Conservation (phyloP, 257 asterid genomes). For the Ilex asprella region DNA sequence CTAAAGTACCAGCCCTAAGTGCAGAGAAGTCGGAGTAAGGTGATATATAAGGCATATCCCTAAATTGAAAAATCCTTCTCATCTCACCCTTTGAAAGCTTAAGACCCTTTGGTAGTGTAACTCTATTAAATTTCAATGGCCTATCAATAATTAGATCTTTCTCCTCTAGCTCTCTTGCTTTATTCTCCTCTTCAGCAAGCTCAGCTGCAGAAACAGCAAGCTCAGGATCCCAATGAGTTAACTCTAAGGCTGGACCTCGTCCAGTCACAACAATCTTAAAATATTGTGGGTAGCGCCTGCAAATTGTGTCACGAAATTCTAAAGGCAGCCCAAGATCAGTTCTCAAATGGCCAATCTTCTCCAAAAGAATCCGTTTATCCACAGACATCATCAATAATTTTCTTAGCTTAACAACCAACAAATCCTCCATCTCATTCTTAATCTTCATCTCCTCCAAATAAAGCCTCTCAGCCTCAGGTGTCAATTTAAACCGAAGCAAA, state of each 20-base stretch:
- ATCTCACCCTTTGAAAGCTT: conserved; percentile 82
- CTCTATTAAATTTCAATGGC: conserved; percentile 60
- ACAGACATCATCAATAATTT: conserved; percentile 90
- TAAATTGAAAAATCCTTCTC: conserved; percentile 70
- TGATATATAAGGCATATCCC: conserved; percentile 78
- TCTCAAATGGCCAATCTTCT: conserved; percentile 87
- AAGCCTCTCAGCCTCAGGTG: conserved; percentile 92
- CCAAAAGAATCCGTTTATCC: conserved; percentile 81
- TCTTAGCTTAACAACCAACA: conserved; percentile 75
- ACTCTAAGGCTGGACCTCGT: conserved; percentile 79
- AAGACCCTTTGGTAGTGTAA: conserved; percentile 84
- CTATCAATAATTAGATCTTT: conserved; percentile 76
- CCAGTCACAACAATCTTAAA: conserved; percentile 72
- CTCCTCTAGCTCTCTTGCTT: conserved; percentile 58
- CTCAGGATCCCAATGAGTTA: conserved; percentile 90
- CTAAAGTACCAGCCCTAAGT: conserved; percentile 58
- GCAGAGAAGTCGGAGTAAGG: conserved; percentile 83
- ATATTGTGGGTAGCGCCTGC: conserved; percentile 86
- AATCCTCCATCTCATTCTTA: conserved; percentile 87
- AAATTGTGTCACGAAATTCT: conserved; percentile 79
- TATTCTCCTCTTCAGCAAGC: conserved; percentile 82
- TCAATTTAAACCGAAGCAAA: conserved; percentile 62
- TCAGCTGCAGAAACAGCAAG: conserved; percentile 94
- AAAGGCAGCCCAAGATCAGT: conserved; percentile 81
- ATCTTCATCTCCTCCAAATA: conserved; percentile 82